Percentiles rank a stretch among this genome's conserved stretches.
Conservation (phyloP, 768 basidiomycete species). For the Leucocoprinus birnbaumii region DNA sequence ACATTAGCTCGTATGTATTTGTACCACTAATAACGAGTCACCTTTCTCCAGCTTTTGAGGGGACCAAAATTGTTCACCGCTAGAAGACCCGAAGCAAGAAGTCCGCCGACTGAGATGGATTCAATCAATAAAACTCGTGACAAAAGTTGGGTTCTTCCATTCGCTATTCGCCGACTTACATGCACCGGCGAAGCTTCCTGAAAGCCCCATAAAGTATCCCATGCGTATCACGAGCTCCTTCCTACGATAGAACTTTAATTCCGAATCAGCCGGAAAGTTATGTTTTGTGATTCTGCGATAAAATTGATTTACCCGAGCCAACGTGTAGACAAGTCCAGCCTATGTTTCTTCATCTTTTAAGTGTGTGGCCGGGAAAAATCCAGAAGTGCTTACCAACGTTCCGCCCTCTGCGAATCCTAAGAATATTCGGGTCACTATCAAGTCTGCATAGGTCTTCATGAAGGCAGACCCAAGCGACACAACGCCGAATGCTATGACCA, state of each 20-base stretch:
- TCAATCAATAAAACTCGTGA: neutral
- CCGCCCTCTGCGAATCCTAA: conserved; percentile 41
- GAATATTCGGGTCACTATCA: conserved; percentile 36
- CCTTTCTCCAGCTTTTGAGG: conserved; percentile 31
- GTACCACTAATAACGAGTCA: neutral
- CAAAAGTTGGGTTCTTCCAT: neutral
- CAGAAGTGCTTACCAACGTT: conserved; percentile 26
- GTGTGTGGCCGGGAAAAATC: neutral
- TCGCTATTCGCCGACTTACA: conserved; percentile 23
- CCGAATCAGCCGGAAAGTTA: neutral
- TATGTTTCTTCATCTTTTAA: conserved; percentile 10
- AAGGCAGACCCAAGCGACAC: conserved; percentile 38
- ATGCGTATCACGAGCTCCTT: conserved; percentile 32
- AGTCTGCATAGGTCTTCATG: conserved; percentile 28
- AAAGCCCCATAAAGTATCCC: conserved; percentile 31
- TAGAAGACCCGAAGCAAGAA: conserved; percentile 33
- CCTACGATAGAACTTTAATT: conserved; percentile 30
- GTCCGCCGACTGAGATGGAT: conserved; percentile 27
- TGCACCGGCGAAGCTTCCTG: conserved; percentile 31
- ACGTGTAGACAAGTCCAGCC: conserved; percentile 36
- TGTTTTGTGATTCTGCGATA: neutral
- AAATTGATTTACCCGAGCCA: conserved; percentile 32
- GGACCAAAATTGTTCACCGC: conserved; percentile 25
- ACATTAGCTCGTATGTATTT: neutral
- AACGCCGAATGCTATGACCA: conserved; percentile 34